Percentiles rank a stretch among this genome's conserved stretches.
phyloP scores from a whole-genome alignment of 139 green algal species.

The Chlorella ohadii region DNA sequence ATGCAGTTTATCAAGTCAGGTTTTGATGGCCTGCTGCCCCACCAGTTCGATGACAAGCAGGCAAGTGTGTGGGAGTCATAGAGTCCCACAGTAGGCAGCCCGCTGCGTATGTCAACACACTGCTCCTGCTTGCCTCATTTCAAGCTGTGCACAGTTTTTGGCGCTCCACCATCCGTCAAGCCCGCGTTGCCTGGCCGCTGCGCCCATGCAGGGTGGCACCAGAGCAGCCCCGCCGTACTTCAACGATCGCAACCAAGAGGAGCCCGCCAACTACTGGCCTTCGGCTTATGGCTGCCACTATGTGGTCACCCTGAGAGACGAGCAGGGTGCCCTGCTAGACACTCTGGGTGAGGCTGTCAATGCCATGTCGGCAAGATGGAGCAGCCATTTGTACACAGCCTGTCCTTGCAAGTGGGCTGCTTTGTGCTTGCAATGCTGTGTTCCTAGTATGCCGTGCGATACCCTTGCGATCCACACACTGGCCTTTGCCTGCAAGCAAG shows the following conservation, averaged over 20 bases:
- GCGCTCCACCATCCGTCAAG: too few species aligned
- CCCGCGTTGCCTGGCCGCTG: too few species aligned
- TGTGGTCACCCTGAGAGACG: conserved; percentile 41
- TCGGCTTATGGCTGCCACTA: conserved; percentile 41
- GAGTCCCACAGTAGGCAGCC: too few species aligned
- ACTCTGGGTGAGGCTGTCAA: neutral
- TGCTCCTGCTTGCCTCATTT: too few species aligned
- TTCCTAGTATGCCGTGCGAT: too few species aligned
- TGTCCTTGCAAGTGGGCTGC: too few species aligned
- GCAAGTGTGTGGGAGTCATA: neutral
- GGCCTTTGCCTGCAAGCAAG: neutral
- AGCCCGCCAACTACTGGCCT: conserved; percentile 52
- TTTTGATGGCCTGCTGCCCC: conserved; percentile 70
- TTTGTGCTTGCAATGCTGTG: too few species aligned
- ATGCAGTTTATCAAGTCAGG: conserved; percentile 71
- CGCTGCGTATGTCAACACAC: too few species aligned
- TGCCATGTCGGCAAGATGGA: too few species aligned
- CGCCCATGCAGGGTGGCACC: conserved; percentile 56
- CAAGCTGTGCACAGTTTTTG: too few species aligned
- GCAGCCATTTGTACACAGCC: too few species aligned
- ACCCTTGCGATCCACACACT: neutral
- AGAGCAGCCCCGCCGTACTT: conserved; percentile 58
- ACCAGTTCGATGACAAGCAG: conserved; percentile 42
- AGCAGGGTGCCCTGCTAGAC: neutral
- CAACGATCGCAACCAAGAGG: conserved; percentile 65